phyloP scores from a whole-genome alignment of 2,329 filamentous ascomycete species.

The Ilyonectria mors-panacis region DNA sequence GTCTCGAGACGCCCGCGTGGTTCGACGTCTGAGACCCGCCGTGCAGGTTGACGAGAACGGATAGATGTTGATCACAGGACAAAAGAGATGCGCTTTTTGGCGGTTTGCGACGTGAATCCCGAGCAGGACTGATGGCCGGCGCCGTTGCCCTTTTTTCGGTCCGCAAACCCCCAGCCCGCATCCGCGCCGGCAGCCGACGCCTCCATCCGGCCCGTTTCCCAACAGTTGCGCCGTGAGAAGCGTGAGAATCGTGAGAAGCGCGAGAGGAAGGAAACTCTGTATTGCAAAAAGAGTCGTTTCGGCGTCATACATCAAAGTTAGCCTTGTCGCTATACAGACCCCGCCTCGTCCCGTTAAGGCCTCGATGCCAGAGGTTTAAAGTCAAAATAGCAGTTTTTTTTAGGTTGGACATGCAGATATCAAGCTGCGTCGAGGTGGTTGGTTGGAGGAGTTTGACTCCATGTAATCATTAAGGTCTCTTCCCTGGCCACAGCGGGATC shows the following conservation, averaged over 20 bases:
- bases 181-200: background rate
- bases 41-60: background rate
- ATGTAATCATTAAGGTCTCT: too few species aligned
- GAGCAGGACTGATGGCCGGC: background rate
- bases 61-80: constrained; percentile 18
- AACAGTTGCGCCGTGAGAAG: background rate
- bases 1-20: constrained; percentile 20
- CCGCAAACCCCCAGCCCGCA: background rate
- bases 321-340: constrained; percentile 5
- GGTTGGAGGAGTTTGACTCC: background rate
- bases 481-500: background rate
- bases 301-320: constrained; percentile 22
- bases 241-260: background rate
- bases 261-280: background rate
- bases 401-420: constrained; percentile 1
- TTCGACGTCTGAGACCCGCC: constrained; percentile 6
- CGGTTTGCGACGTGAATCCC: background rate
- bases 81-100: background rate
- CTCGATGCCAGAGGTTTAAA: constrained; percentile 14
- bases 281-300: constrained; percentile 6
- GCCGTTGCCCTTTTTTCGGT: background rate
- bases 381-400: constrained; percentile 2
- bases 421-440: background rate
- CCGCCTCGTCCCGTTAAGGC: constrained; percentile 4
- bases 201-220: constrained; percentile 3